phyloP scores from a whole-genome alignment of 2,329 filamentous ascomycete genomes.

The Sporothrix brunneoviolacea region DNA sequence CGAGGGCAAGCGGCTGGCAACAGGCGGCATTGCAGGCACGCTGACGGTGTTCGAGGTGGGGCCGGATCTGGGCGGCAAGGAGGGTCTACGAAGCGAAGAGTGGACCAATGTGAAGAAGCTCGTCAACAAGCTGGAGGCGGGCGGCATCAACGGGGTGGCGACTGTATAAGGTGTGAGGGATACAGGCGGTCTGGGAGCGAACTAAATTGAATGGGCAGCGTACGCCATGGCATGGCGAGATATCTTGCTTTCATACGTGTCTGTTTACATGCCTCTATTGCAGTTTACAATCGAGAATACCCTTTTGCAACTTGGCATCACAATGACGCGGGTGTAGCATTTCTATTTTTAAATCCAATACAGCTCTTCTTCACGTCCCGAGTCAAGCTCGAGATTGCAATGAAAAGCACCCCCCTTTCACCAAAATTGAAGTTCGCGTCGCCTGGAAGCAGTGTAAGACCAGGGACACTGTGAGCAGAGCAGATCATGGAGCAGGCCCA shows the following conservation, averaged over 20 bases:
- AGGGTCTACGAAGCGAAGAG: slow-evolving; percentile 76
- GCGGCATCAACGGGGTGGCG: slow-evolving; percentile 38
- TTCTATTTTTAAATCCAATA: no score
- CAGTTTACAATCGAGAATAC: slow-evolving; percentile 9
- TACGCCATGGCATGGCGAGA: slow-evolving; percentile 1
- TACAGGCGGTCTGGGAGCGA: neutral
- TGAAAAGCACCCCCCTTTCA: slow-evolving; percentile 41
- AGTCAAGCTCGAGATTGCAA: slow-evolving; percentile 44
- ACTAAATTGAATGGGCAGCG: slow-evolving; percentile 4
- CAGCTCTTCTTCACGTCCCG: slow-evolving; percentile 52
- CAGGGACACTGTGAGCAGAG: slow-evolving; percentile 60
- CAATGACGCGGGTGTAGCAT: no score
- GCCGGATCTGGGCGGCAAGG: slow-evolving; percentile 72
- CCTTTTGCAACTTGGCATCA: neutral
- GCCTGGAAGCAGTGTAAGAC: slow-evolving; percentile 67
- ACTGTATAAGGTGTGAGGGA: neutral
- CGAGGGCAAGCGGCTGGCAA: slow-evolving; percentile 80
- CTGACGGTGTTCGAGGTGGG: slow-evolving; percentile 92
- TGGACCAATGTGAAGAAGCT: slow-evolving; percentile 92
- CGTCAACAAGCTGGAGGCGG: slow-evolving; percentile 64
- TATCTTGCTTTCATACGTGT: neutral
- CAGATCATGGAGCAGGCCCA: slow-evolving; percentile 63
- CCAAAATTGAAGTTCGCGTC: slow-evolving; percentile 50
- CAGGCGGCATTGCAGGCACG: slow-evolving; percentile 85
- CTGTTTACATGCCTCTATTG: slow-evolving; percentile 1